These are phyloP conservation scores for Boletus eberwhitei DNA, from an alignment of 768 basidiomycete genomes.

Conservation along the genomic window DNA sequence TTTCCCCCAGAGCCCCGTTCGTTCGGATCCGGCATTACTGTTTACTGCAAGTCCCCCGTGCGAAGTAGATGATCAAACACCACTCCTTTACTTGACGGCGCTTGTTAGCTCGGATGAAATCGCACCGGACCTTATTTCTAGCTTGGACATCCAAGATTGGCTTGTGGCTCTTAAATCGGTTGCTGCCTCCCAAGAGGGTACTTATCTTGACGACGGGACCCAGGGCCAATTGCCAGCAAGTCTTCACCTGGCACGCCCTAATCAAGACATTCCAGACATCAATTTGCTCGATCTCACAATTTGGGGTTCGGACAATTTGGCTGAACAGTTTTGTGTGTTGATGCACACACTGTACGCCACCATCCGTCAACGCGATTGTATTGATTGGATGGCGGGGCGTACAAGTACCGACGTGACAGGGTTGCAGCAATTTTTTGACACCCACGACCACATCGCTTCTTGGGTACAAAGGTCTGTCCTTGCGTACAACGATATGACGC, in stretches of 20 bases:
- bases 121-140: slow-evolving; percentile 26
- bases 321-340: slow-evolving; percentile 77
- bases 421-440: slow-evolving; percentile 52
- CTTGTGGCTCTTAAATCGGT: slow-evolving; percentile 7
- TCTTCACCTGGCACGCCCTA: not conserved
- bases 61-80: slow-evolving; percentile 39
- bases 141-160: slow-evolving; percentile 27
- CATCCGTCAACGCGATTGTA: slow-evolving; percentile 71
- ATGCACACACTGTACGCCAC: slow-evolving; percentile 68
- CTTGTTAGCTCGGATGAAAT: slow-evolving; percentile 32
- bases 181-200: not conserved
- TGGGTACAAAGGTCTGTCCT: slow-evolving; percentile 71
- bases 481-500: slow-evolving; percentile 45
- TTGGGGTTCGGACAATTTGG: slow-evolving; percentile 65
- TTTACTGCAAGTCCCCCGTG: slow-evolving; percentile 16
- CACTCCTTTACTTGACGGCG: slow-evolving; percentile 34
- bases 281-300: slow-evolving; percentile 31
- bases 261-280: not conserved
- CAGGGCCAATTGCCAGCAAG: slow-evolving; percentile 24
- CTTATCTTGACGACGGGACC: slow-evolving; percentile 1
- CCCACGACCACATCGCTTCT: slow-evolving; percentile 56
- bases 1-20: not conserved
- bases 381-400: slow-evolving; percentile 50
- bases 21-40: not conserved
- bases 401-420: slow-evolving; percentile 40